Base-by-base conservation (phyloP, 1,139 yeast species). In the Taphrina communis region DNA sequence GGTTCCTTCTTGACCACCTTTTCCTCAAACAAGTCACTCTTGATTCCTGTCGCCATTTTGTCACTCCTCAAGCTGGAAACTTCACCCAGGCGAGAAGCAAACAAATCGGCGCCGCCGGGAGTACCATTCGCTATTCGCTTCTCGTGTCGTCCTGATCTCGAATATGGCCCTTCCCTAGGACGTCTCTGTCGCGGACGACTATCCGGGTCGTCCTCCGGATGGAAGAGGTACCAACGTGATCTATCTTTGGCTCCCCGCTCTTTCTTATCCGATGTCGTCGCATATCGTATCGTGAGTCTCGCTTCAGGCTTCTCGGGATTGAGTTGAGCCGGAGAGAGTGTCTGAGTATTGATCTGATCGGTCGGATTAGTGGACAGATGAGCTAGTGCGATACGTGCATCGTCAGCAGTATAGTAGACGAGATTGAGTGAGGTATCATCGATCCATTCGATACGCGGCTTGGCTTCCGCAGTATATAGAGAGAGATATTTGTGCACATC, bases 211-310 rank as follows among this genome's bases (percentile, higher is more conserved):
- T 65, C 68, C 38, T 57, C 65, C 8, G 69, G 70, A 51, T 68
- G 70, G 39, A 68, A 50, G n/a, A 68, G 61, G 44, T 68, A 68
- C 70, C 70, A 68, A 11, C 70, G 65, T 7, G 66, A 58, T 21
- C 70, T 53, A 38, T 68, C 70, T 12, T 59, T 52, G 17, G 70
- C 70, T 35, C 70, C 62, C 6, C 57, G 65, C 11, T 48, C 63
- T 39, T 68, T 68, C 44, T 46, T 63, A 51, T 68, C 70, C 6
- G 61, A 38, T 14, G 36, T 44, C 11, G 58, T 63, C 6, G 70
- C 65, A 56, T 44, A 52, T 6, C 70, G 59, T 14, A 68, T 48
- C 8, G 55, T 38, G 38, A 68, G 51, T 14, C 59, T 21, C 19
- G 51, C 46, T 17, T 48, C 59, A 14, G 68, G 65, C 35, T 66